Evolutionary conservation across 2,329 filamentous ascomycete species (phyloP).

Genomic region (Penicillium aurantiogriseum): DNA sequence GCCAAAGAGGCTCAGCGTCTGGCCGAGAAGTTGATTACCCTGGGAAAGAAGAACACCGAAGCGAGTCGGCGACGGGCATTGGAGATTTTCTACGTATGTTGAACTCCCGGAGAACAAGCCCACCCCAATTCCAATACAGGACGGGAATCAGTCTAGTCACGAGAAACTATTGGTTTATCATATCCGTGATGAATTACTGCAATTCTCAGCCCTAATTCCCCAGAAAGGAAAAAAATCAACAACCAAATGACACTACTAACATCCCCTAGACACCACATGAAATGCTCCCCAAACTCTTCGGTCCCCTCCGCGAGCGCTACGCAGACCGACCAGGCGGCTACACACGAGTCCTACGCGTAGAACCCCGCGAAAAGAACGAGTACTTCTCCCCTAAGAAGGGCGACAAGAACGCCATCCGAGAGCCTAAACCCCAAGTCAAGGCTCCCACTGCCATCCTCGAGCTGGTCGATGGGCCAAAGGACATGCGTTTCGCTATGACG

Average conservation of each 20-base stretch:
- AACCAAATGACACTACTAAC: constrained; percentile 3
- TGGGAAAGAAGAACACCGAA: constrained; percentile 90
- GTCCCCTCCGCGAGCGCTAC: constrained; percentile 77
- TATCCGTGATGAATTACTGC: neutral
- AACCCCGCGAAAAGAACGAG: constrained; percentile 65
- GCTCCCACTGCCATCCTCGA: constrained; percentile 88
- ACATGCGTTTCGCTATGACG: constrained; percentile 93
- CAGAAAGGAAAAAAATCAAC: neutral
- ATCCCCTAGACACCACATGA: constrained; percentile 39
- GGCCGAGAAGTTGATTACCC: constrained; percentile 89
- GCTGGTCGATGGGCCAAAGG: constrained; percentile 88
- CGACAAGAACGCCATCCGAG: constrained; percentile 15
- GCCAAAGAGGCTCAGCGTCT: constrained; percentile 94
- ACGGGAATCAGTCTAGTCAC: neutral
- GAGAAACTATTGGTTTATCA: neutral
- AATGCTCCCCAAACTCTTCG: constrained; percentile 80
- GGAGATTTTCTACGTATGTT: constrained; percentile 78
- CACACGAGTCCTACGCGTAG: constrained; percentile 88
- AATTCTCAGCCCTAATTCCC: neutral
- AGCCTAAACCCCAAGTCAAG: constrained; percentile 62
- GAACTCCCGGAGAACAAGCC: neutral
- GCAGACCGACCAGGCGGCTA: constrained; percentile 79
- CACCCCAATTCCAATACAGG: neutral
- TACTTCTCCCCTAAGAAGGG: constrained; percentile 21
- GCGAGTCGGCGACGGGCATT: constrained; percentile 72